Evolutionary conservation across 306 rosid genomes (phyloP).

Genomic region (Pachyrhizus erosus): DNA sequence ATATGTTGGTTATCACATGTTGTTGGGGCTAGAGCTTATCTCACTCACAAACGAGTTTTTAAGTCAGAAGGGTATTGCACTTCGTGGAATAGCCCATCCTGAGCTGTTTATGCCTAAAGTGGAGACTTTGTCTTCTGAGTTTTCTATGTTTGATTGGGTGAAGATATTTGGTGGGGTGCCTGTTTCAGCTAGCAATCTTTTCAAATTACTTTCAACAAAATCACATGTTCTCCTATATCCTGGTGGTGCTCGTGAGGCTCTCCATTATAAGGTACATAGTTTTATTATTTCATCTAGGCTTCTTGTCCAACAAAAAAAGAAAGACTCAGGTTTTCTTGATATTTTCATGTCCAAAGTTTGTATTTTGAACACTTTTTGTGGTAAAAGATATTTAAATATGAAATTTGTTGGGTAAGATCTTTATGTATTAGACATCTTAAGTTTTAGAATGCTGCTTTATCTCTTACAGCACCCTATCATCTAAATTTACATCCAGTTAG

Average conservation of each 20-base stretch:
- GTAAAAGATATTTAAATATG: too few species aligned
- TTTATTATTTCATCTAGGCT: conserved; percentile 18
- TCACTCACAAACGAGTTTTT: conserved; percentile 63
- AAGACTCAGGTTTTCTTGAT: too few species aligned
- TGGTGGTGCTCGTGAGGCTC: conserved; percentile 95
- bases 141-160: conserved; percentile 58
- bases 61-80: conserved; percentile 65
- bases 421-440: background rate
- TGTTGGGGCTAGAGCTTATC: conserved; percentile 73
- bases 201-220: conserved; percentile 68
- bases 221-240: conserved; percentile 92
- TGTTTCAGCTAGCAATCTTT: conserved; percentile 74
- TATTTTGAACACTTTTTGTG: too few species aligned
- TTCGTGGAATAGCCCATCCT: conserved; percentile 91
- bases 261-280: conserved; percentile 80
- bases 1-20: conserved; percentile 81
- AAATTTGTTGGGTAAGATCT: too few species aligned
- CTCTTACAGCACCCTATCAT: background rate
- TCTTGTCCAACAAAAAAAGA: background rate
- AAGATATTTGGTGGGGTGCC: conserved; percentile 84
- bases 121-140: conserved; percentile 47
- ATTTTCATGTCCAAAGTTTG: too few species aligned
- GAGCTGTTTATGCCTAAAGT: conserved; percentile 43
- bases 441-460: background rate
- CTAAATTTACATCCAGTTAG: background rate